These are phyloP conservation scores for Mallotus japonicus DNA, from an alignment of 441 rosid species.

Conservation along the genomic window DNA sequence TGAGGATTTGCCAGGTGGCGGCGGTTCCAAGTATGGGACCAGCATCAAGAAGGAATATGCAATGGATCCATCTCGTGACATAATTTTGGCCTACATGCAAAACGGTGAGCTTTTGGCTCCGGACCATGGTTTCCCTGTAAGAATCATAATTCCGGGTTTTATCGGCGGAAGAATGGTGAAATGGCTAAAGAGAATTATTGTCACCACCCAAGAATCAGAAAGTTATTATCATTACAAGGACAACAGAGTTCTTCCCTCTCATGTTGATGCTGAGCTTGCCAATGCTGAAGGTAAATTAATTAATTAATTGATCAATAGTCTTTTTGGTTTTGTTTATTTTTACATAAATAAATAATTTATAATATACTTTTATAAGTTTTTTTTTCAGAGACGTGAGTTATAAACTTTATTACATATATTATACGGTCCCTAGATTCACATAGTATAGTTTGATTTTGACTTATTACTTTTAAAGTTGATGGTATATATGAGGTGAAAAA, in stretches of 20 bases:
- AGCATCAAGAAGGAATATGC: slow-evolving; percentile 62
- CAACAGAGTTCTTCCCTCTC: slow-evolving; percentile 80
- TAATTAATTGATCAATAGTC: too few relatives aligned
- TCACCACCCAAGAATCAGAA: slow-evolving; percentile 68
- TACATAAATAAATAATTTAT: background rate
- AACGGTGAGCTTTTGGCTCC: slow-evolving; percentile 74
- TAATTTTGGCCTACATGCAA: slow-evolving; percentile 85
- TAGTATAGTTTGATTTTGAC: too few relatives aligned
- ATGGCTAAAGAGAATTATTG: slow-evolving; percentile 77
- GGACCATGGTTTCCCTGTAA: slow-evolving; percentile 86
- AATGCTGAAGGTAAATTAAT: slow-evolving; percentile 61
- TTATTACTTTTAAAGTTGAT: too few relatives aligned
- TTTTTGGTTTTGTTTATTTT: background rate
- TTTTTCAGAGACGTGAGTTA: too few relatives aligned
- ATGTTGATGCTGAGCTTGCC: slow-evolving; percentile 78
- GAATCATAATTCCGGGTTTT: slow-evolving; percentile 76
- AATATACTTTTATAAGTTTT: too few relatives aligned
- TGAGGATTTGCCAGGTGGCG: slow-evolving; percentile 90
- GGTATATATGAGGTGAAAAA: too few relatives aligned
- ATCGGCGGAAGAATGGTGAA: slow-evolving; percentile 94
- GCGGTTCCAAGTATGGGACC: slow-evolving; percentile 87
- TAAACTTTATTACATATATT: too few relatives aligned
- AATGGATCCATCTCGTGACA: slow-evolving; percentile 85
- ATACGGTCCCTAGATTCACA: too few relatives aligned
- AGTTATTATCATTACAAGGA: slow-evolving; percentile 72